Percentiles rank a stretch among this genome's conserved stretches.
Evolutionary conservation across 306 rosid genomes (phyloP).

Genomic region (Clitoria ternatea): DNA sequence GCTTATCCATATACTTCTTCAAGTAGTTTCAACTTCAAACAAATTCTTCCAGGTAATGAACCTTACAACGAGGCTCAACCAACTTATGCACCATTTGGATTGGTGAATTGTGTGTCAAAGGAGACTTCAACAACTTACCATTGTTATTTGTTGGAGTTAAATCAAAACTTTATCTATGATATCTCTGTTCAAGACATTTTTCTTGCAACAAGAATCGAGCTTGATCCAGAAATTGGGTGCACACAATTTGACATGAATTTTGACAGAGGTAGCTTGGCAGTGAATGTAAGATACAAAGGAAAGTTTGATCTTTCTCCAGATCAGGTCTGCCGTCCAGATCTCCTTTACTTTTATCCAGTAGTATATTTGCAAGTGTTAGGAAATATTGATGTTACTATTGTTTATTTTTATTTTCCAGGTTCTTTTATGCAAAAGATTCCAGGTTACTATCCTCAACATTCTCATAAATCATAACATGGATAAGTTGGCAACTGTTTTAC

Average conservation of each 20-base stretch:
- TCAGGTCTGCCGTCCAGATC: conserved; percentile 41
- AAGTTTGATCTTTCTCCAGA: conserved; percentile 36
- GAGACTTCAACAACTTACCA: conserved; percentile 36
- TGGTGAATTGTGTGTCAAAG: conserved; percentile 33
- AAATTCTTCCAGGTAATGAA: conserved; percentile 42
- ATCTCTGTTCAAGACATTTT: conserved; percentile 48
- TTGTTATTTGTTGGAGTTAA: conserved; percentile 69
- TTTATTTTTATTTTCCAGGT: conserved; percentile 47
- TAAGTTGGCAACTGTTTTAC: conserved; percentile 27
- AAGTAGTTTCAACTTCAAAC: background rate
- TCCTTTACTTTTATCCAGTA: background rate
- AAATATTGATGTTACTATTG: background rate
- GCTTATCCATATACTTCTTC: background rate
- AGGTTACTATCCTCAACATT: conserved; percentile 45
- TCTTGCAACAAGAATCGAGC: conserved; percentile 49
- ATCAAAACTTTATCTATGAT: conserved; percentile 46
- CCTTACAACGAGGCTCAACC: conserved; percentile 56
- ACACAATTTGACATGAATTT: conserved; percentile 39
- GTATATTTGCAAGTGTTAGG: background rate
- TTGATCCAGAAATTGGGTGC: conserved; percentile 49
- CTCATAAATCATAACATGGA: conserved; percentile 36
- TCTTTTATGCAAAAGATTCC: conserved; percentile 55
- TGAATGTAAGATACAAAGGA: conserved; percentile 51
- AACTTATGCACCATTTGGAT: conserved; percentile 53
- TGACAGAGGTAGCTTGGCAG: conserved; percentile 47